Evolutionary conservation across 2,329 filamentous ascomycete genomes (phyloP), one percentile per base, ranked within the genome.

Genomic region (Sporothrix schenckii): DNA sequence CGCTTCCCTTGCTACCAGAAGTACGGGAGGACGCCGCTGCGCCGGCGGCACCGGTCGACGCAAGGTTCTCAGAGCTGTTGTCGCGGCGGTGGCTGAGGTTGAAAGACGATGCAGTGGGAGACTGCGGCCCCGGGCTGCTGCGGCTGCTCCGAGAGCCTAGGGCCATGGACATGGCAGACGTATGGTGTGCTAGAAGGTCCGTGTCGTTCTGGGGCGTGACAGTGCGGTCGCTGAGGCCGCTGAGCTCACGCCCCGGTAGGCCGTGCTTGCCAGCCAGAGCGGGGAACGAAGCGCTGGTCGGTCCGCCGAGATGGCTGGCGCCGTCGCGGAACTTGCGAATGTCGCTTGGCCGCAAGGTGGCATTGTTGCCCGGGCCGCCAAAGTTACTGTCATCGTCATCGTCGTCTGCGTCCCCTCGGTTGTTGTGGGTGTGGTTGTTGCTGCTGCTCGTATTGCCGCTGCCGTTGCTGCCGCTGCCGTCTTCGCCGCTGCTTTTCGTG

Each of bases 261-360:
- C 61, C n/a, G 14, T n/a, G 53, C 30, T 34, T 39, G 13, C 24
- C 13, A 1, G 66, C 39, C 21, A 53, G 24, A 4, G 53, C 54
- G 10, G 63, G 16, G 1, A 66, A 44, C 1, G 53, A 24, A 10
- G 53, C 19, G 5, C 47, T 61, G n/a, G 39, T 2, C 34, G 44
- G 56, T 6, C 14, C 21, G 47, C 30, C 9, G 61, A 21, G 14
- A 41, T 47, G 11, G 30, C n/a, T 34, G 30, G 50, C 54, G 19
- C 30, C 63, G 74, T 7, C 69, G 72, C n/a, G 75, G 65, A 72
- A 80, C 70, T 60, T 80, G 79, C 49, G 79, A 54, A 81, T 74
- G 73, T 85, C 83, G 39, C 79, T 79, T 14, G 83, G 81, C 4
- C 83, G 82, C 13, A 85, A 79, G 6, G 82, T 85, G 68, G 80